These are phyloP conservation scores for Cydonia oblonga DNA, from an alignment of 331 rosid species.

Conservation along the genomic window DNA sequence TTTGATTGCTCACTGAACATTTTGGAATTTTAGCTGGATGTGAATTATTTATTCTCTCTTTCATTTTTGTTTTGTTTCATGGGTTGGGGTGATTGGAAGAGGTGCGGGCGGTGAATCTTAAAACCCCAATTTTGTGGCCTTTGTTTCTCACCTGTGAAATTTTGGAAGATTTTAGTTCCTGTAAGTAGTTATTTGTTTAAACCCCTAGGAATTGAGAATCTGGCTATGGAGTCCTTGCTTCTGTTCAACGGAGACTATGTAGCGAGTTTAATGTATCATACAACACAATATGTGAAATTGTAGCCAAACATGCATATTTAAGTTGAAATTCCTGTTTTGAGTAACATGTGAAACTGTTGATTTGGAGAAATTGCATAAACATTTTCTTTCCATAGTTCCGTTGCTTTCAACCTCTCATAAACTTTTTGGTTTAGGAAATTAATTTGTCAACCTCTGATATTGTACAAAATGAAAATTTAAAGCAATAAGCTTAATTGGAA, in stretches of 20 bases:
- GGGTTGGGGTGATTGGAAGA: not conserved
- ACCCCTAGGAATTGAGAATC: not conserved
- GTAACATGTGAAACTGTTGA: not conserved
- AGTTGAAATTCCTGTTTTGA: not conserved
- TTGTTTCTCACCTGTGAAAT: not conserved
- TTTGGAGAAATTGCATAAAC: not conserved
- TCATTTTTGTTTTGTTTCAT: not conserved
- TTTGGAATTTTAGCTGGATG: not conserved
- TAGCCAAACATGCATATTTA: not conserved
- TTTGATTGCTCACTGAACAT: constrained; percentile 1
- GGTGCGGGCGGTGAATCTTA: no score
- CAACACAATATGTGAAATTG: not conserved
- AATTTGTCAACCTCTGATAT: not conserved
- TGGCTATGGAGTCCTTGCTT: not conserved
- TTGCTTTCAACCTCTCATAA: not conserved
- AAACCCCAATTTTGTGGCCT: not conserved
- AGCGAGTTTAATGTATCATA: not conserved
- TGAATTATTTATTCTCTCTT: not conserved
- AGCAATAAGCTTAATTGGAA: not conserved
- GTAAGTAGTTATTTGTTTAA: not conserved
- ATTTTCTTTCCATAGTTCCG: not conserved
- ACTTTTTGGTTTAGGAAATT: not conserved
- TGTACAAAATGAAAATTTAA: not conserved
- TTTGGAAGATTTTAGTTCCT: not conserved
- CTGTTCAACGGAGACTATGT: not conserved